Evolutionary conservation across 805 yeast genomes (phyloP), one percentile per base, ranked within the genome.

Genomic region (Wickerhamomyces bisporus): DNA sequence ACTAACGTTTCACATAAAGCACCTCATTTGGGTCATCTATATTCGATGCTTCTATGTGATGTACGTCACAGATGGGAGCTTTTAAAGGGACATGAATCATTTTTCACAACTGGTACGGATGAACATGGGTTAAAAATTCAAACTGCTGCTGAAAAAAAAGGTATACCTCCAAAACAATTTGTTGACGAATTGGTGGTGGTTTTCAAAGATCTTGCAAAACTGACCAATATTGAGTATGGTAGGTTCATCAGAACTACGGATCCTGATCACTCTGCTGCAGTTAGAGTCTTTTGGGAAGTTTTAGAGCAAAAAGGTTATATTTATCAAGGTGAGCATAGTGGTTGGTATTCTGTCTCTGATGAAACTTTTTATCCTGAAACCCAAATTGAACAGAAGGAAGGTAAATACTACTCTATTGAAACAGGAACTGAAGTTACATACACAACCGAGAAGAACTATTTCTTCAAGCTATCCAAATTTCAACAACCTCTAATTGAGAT

Each of bases 81-180:
- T 14, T 61, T 81, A 25, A 57, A 61, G 9, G 62, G 60, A 0
- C 61, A 71, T 2, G 55, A 63, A 4, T 61, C 79, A 1, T 73
- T 64, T 42, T 73, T 89, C 53, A 75, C 86, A 6, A 93, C 98
- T 0, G 98, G 98, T 0, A 89, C 97, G 0, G 98, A 93, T 58
- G 98, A 93, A 60, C 98, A 93, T 58, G 98, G 98, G 0, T 63
- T 88, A 38, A 93, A 93, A 65, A 91, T 91, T 23, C 95, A 86
- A 50, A 68, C 75, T n/a, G 97, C 94, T 0, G 95, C 96, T 0
- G 66, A 64, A 23, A 67, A 66, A 40, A 70, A 68, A 6, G 68
- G 70, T 0, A 55, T 59, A n/a, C 62, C 64, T 1, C 86, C 96
- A 1, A 71, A 81, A 51, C 54, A 58, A 31, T 83, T 89, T 50